Conservation (phyloP, 1,139 yeast species). For the Lodderomyces metapsilosis region DNA sequence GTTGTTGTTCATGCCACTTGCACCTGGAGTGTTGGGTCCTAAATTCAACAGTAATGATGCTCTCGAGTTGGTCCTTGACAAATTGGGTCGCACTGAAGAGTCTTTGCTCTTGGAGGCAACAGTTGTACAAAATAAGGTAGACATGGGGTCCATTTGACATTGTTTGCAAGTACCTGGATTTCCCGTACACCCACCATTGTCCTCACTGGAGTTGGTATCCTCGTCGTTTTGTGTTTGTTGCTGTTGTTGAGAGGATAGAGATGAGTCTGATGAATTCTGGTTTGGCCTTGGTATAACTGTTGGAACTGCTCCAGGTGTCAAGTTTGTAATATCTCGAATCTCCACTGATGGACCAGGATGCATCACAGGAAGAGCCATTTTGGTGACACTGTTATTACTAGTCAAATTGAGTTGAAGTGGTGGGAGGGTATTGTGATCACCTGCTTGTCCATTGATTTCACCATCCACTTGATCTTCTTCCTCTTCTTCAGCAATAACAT, state of each 20-base stretch:
- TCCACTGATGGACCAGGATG: constrained; percentile 69
- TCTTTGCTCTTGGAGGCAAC: constrained; percentile 53
- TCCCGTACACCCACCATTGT: constrained; percentile 63
- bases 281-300: constrained; percentile 26
- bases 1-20: constrained; percentile 9
- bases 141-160: constrained; percentile 86
- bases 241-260: constrained; percentile 1
- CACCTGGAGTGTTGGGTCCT: constrained; percentile 21
- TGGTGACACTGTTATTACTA: constrained; percentile 19
- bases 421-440: constrained; percentile 31
- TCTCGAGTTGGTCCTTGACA: constrained; percentile 14
- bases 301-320: constrained; percentile 44
- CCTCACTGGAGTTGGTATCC: constrained; percentile 9
- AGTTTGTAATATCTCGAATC: constrained; percentile 43
- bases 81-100: constrained; percentile 10
- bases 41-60: constrained; percentile 15
- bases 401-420: constrained; percentile 29
- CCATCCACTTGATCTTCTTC: constrained; percentile 11
- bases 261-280: not conserved
- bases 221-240: constrained; percentile 7
- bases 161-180: constrained; percentile 85
- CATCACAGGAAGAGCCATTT: constrained; percentile 52
- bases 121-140: constrained; percentile 83
- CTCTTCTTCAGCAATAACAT: constrained; percentile 1
- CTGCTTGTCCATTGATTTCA: constrained; percentile 18